A percentile compares a stretch with the other conserved stretches of the same genome.
Evolutionary conservation across 1,284 basidiomycete species (phyloP).

Genomic region (Exobasidium cylindrosporum): DNA sequence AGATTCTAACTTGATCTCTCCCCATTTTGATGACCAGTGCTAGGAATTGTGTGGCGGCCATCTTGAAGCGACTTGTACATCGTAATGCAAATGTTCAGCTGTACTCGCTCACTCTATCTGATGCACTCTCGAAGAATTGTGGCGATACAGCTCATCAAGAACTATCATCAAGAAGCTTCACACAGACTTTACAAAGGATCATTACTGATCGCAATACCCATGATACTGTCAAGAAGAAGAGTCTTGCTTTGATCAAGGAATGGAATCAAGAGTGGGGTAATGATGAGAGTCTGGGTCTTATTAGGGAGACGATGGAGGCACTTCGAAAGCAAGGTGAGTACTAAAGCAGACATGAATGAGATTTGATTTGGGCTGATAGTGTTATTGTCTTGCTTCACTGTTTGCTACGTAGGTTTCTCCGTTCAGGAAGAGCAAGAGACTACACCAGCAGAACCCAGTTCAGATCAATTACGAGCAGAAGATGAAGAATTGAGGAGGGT

Average conservation of each 20-base stretch:
- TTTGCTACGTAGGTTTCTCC: not conserved
- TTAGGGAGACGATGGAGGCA: constrained; percentile 82
- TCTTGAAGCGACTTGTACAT: constrained; percentile 87
- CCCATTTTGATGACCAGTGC: constrained; percentile 73
- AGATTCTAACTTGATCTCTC: too few relatives aligned
- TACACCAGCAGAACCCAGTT: constrained; percentile 16
- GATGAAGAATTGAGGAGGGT: constrained; percentile 52
- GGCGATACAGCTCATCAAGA: constrained; percentile 77
- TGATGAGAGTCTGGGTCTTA: constrained; percentile 77
- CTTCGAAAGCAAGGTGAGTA: constrained; percentile 72
- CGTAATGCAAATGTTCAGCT: constrained; percentile 95
- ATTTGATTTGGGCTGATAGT: not conserved
- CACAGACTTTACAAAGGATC: constrained; percentile 77
- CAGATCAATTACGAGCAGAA: constrained; percentile 44
- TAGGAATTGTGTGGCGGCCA: constrained; percentile 75
- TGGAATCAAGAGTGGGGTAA: constrained; percentile 77
- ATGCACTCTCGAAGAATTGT: constrained; percentile 75
- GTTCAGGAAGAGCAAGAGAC: constrained; percentile 1
- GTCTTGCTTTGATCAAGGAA: constrained; percentile 70
- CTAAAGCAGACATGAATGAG: not conserved
- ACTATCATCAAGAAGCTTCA: constrained; percentile 84
- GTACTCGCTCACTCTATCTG: constrained; percentile 68
- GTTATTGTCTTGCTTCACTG: not conserved
- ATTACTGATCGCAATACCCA: constrained; percentile 88
- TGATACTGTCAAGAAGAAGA: constrained; percentile 77